Base-by-base conservation (phyloP, 495 filamentous ascomycete genomes). In the Podospora pseudopauciseta region DNA sequence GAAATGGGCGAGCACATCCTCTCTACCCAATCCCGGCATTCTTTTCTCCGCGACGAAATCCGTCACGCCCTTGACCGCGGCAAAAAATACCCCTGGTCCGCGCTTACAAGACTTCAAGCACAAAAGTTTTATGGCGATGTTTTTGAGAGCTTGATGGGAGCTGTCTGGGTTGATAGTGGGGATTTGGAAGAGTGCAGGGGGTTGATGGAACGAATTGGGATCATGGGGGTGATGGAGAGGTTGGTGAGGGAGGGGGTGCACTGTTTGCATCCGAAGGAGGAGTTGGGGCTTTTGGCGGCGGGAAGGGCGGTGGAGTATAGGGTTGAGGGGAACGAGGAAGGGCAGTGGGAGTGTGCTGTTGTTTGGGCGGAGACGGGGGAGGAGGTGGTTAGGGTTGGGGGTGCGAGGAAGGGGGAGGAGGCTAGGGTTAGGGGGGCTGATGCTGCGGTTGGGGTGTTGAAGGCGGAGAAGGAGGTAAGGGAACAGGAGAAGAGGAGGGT, bases 91-190 rank as follows among this genome's bases (percentile, higher is more conserved):
- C 95, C 94, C 0, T 99, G 94, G 94, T 80, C 85, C 2, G 72
- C 83, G 0, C 87, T 99, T 20, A 78, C 86, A 0, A 79, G 83
- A 0, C 82, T 97, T 1, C 81, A 86, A 34, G 82, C 90, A 1
- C 87, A 87, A 27, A 98, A 97, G 70, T 91, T 92, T 82, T 89
- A 91, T 78, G 95, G 91, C 0, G 94, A 99, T 73, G 80, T 97
- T 11, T 80, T 97, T 54, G 95, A 99, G 82, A 86, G 84, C 62
- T 68, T 94, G 1, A 76, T 97, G 1, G 95, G 92, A 0, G 95
- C 94, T 0, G 86, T 97, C 0, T 99, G 90, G 80, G 81, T 96
- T 63, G 95, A 97, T 74, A 91, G 88, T 0, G 91, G 91, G 2
- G 78, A 86, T 4, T 72, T 94, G 27, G 78, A 75, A 0, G 76